A percentile compares a stretch with the other conserved stretches of the same genome.
phyloP scores from a whole-genome alignment of 257 asterid genomes.

The Oldenlandia corymbosa region DNA sequence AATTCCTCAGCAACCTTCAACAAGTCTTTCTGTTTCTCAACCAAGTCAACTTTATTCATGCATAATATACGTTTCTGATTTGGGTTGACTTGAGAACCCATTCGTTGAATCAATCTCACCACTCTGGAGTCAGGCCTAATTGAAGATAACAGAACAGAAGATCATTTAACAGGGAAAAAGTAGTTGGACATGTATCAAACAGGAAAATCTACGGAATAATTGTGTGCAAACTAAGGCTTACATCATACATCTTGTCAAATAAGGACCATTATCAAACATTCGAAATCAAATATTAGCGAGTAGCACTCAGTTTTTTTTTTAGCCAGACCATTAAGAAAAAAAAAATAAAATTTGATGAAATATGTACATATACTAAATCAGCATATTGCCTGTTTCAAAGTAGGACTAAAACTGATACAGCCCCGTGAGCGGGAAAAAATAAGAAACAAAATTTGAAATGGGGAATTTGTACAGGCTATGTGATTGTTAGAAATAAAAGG shows the following conservation, averaged over 20 bases:
- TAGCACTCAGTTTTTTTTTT: too few species aligned
- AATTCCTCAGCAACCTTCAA: slow-evolving; percentile 67
- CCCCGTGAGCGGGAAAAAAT: background rate
- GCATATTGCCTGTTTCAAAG: background rate
- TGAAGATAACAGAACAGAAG: background rate
- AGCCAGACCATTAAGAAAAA: background rate
- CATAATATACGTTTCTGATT: slow-evolving; percentile 79
- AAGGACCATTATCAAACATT: background rate
- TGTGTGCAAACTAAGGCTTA: background rate
- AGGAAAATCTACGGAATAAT: too few species aligned
- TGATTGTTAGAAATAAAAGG: background rate
- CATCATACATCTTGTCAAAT: background rate
- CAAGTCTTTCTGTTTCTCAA: slow-evolving; percentile 67
- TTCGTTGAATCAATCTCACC: slow-evolving; percentile 76
- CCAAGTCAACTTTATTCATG: slow-evolving; percentile 86
- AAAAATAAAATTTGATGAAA: too few species aligned
- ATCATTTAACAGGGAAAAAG: too few species aligned
- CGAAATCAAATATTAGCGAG: too few species aligned
- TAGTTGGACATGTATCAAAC: too few species aligned
- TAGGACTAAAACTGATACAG: background rate
- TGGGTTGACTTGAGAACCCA: slow-evolving; percentile 65
- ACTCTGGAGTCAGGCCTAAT: slow-evolving; percentile 91
- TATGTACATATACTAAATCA: too few species aligned
- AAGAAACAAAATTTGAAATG: background rate
- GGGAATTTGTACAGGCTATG: background rate